Evolutionary conservation across 495 filamentous ascomycete genomes (phyloP).

Genomic region (Penicillium diatomitis): DNA sequence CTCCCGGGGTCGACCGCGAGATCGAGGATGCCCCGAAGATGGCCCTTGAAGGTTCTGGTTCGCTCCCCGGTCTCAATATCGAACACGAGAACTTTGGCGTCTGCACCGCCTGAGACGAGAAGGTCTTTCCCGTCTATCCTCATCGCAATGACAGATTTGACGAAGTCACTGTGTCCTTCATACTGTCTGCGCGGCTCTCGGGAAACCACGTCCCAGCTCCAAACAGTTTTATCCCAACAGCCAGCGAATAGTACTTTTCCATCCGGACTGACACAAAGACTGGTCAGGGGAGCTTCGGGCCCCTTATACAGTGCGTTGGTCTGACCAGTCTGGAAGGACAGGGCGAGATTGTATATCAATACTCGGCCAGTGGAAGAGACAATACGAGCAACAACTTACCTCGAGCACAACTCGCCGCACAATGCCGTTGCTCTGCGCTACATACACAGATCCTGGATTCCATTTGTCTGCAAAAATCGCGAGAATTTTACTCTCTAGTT

Average conservation of each 20-base stretch:
- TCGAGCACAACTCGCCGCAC: conserved; percentile 64
- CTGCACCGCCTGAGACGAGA: conserved; percentile 78
- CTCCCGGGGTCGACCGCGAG: conserved; percentile 59
- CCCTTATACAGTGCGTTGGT: conserved; percentile 54
- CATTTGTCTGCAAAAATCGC: conserved; percentile 62
- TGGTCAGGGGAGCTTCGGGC: conserved; percentile 70
- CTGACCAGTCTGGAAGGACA: conserved; percentile 34
- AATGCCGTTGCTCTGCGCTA: conserved; percentile 76
- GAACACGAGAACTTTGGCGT: conserved; percentile 81
- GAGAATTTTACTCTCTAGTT: conserved; percentile 75
- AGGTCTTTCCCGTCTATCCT: conserved; percentile 48
- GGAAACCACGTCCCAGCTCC: conserved; percentile 64
- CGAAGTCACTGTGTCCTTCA: conserved; percentile 81
- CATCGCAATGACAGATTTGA: conserved; percentile 58
- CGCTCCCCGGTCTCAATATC: conserved; percentile 56
- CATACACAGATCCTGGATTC: conserved; percentile 51
- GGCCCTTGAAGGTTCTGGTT: conserved; percentile 68
- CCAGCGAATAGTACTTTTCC: conserved; percentile 66
- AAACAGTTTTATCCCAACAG: conserved; percentile 87
- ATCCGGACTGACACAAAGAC: conserved; percentile 57
- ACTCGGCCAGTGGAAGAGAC: background rate
- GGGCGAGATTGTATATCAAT: background rate
- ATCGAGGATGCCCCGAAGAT: conserved; percentile 65
- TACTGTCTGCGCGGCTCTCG: conserved; percentile 46
- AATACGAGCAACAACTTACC: conserved; percentile 45